Base-by-base conservation (phyloP, 129 eudicot genomes). In the Dittrichia graveolens region DNA sequence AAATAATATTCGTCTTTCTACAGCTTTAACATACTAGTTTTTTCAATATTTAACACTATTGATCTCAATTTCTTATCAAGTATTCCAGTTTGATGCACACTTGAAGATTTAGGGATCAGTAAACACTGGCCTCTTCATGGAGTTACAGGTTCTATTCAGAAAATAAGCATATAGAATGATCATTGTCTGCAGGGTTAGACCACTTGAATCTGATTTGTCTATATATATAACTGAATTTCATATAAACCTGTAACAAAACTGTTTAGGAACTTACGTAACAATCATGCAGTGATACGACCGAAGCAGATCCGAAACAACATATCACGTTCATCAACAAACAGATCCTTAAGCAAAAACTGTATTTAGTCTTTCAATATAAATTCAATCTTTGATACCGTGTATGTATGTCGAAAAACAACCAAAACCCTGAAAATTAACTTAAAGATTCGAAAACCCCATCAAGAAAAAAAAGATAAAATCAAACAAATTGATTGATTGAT, bases 201-300 rank as follows among this genome's bases (percentile, higher is more conserved):
- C 14, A 24, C 45, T 31, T 42, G 53, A 50, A 18, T 65, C 55
- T 68, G 55, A 65, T 50, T 9, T 8, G 37, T 24, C 31, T 24
- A 24, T 35, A 24, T 35, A 24, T 54, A 55, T 15, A 46, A 49
- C 4, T 65, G 48, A 53, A 24, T 46, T 56, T 43, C 66, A 72
- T 61, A 13, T 6, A 46, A 47, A 3, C 50, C 8, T 54, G 48
- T 55, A 52, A 24, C n/a, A 53, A 63, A 49, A 41, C 3, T 24
- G 31, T 24, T 24, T 24, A 24, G 31, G 31, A 24, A 24, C 31
- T 24, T 7, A 49, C n/a, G 24, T 48, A 52, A 37, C 69, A 78
- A 77, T 67, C 69, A 68, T 70, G 70, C 76, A 77, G 14, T 9
- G 52, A 52, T n/a, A 71, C 11, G 8, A 61, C 46, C 48, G 44